Base-by-base conservation (phyloP, 139 green algal species). In the Chlamydomonas eustigma region DNA sequence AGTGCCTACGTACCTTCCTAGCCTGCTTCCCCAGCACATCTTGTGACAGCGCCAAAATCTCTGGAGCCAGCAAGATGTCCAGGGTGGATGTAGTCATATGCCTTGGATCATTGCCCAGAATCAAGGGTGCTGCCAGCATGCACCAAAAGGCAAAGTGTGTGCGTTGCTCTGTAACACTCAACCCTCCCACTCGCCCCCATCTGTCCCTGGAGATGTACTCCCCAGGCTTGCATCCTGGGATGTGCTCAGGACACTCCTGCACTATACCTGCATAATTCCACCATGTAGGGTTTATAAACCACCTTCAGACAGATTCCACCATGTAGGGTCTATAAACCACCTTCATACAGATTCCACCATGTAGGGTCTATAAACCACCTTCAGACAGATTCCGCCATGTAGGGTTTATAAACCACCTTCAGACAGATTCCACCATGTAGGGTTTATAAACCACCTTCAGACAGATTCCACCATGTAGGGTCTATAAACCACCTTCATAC, bases 81-180 rank as follows among this genome's bases (percentile, higher is more conserved):
- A 84, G 80, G n/a, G 84, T 86, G 67, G 71, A 52, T 37, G 78
- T 76, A 50, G 37, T 85, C 78, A 89, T 85, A 68, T 50, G 22
- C 0, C 81, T 51, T 4, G 79, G 82, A 52, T 90, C 85, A 58
- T 87, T 86, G 36, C 85, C 85, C 18, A 88, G 64, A 39, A 90
- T 85, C 32, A 90, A 77, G 24, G 85, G 85, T n/a, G 77, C 74
- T 6, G 85, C 77, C 73, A 90, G 78, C 58, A 90, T 86, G 71
- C 71, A 75, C 68, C 68, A 75, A 38, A 75, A 75, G 4, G 65
- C 65, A 71, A 90, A 90, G 44, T 86, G 80, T 1, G 82, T 78
- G 37, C 75, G 67, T 80, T 90, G 80, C 85, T 90, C 85, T 0
- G 77, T 85, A 24, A 71, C n/a, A 0, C 77, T 86, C 33, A 90